Percentiles rank a stretch among this genome's conserved stretches.
These are phyloP conservation scores for Codiaeum variegatum DNA, from an alignment of 441 rosid genomes.

Conservation along the genomic window DNA sequence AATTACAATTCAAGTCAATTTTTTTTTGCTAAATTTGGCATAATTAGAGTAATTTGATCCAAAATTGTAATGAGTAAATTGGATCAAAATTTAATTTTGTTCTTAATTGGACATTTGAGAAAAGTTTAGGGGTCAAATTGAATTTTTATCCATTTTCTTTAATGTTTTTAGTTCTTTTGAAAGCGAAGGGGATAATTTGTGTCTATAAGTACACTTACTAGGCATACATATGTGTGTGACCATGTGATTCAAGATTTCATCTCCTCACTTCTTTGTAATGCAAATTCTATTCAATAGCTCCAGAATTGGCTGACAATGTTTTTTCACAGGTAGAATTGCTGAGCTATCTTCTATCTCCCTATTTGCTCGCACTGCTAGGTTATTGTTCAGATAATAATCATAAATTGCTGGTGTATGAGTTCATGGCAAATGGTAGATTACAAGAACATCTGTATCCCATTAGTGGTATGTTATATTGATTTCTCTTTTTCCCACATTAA, in stretches of 20 bases:
- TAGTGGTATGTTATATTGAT: slow-evolving; percentile 38
- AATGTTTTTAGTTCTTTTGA: background rate
- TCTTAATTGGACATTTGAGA: too few species aligned
- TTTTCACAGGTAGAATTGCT: slow-evolving; percentile 67
- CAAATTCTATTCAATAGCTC: slow-evolving; percentile 1
- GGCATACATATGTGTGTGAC: background rate
- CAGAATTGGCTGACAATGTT: slow-evolving; percentile 17
- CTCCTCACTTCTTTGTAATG: background rate
- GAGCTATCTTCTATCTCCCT: slow-evolving; percentile 63
- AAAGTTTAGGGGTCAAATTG: too few species aligned
- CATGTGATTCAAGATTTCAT: background rate
- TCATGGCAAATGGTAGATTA: slow-evolving; percentile 68
- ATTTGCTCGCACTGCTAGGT: slow-evolving; percentile 78
- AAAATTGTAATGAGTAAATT: too few species aligned
- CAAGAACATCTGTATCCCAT: slow-evolving; percentile 66
- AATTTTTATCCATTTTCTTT: too few species aligned
- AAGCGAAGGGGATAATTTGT: background rate
- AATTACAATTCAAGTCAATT: too few species aligned
- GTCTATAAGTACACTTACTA: background rate
- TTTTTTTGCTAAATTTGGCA: too few species aligned
- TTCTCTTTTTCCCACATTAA: background rate
- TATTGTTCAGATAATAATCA: slow-evolving; percentile 70
- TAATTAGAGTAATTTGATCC: too few species aligned
- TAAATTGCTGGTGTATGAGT: slow-evolving; percentile 74
- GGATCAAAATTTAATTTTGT: too few species aligned